phyloP scores from a whole-genome alignment of 2,329 filamentous ascomycete species.

The Pseudocercospora crystallina region DNA sequence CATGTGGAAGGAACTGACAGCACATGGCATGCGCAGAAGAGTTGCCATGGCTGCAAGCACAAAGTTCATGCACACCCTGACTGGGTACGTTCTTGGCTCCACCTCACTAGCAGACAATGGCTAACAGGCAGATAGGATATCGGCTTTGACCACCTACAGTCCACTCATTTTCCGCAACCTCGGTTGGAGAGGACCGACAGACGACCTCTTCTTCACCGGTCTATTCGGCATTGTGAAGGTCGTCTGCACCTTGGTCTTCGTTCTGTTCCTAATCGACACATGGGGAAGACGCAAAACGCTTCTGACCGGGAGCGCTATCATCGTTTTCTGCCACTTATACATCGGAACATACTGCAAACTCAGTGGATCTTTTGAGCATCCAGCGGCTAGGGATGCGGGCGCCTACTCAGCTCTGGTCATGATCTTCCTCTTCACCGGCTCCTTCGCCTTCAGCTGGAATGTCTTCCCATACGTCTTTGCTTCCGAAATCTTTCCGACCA shows the following conservation, averaged over 20 bases:
- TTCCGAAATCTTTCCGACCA: slow-evolving; percentile 1
- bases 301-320: not conserved
- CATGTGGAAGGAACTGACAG: no score
- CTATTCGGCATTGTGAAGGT: slow-evolving; percentile 1
- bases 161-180: not conserved
- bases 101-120: not conserved
- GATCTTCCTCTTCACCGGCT: not conserved
- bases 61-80: not conserved
- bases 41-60: not conserved
- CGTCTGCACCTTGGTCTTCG: not conserved
- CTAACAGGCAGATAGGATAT: not conserved
- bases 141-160: not conserved
- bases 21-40: no score
- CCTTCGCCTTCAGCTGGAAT: not conserved
- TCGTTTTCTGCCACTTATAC: not conserved
- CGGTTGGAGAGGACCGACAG: not conserved
- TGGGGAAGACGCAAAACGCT: not conserved
- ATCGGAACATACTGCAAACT: not conserved
- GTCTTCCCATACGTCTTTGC: not conserved
- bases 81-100: not conserved
- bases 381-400: not conserved
- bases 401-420: not conserved
- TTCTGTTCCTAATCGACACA: not conserved
- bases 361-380: not conserved
- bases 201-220: not conserved